These are phyloP conservation scores for Sarcocystis neurona DNA, from an alignment of 169 alveolate species.

Conservation along the genomic window DNA sequence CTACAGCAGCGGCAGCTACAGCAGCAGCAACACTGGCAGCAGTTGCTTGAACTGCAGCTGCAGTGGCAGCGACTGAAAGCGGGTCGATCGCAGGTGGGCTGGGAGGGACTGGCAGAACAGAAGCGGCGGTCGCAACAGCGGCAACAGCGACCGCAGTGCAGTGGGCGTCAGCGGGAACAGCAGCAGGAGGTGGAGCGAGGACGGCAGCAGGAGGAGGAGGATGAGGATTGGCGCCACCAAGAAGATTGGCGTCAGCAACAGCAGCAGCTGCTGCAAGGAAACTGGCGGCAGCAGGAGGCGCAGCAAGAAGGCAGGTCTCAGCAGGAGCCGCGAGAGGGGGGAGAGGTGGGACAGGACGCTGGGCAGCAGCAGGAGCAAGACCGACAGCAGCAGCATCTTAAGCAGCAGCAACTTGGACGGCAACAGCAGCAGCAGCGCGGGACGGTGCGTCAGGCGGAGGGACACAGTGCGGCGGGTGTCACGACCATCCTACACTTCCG, in stretches of 20 bases:
- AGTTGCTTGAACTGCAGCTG: background rate
- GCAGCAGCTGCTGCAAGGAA: background rate
- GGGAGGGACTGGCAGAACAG: too few species aligned
- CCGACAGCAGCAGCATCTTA: slow-evolving; percentile 25
- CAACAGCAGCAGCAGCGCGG: slow-evolving; percentile 43
- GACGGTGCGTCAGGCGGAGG: too few species aligned
- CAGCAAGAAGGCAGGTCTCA: background rate
- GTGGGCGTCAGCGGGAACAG: too few species aligned
- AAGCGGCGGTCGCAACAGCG: too few species aligned
- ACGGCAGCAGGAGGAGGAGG: slow-evolving; percentile 1
- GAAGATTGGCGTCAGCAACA: background rate
- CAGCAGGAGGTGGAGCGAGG: background rate
- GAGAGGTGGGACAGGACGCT: too few species aligned
- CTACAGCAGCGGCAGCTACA: background rate
- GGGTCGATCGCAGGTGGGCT: too few species aligned
- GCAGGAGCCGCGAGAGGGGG: slow-evolving; percentile 19
- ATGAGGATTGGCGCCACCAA: background rate
- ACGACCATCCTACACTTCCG: too few species aligned
- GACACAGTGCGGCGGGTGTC: too few species aligned
- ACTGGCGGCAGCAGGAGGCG: background rate
- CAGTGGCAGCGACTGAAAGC: slow-evolving; percentile 4
- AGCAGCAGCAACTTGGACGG: background rate
- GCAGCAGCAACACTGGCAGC: slow-evolving; percentile 37
- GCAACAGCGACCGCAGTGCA: too few species aligned
- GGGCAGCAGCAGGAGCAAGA: background rate